Percentiles rank a stretch among this genome's conserved stretches.
phyloP scores from a whole-genome alignment of 352 stramenopile species.

The Phytophthora boehmeriae region DNA sequence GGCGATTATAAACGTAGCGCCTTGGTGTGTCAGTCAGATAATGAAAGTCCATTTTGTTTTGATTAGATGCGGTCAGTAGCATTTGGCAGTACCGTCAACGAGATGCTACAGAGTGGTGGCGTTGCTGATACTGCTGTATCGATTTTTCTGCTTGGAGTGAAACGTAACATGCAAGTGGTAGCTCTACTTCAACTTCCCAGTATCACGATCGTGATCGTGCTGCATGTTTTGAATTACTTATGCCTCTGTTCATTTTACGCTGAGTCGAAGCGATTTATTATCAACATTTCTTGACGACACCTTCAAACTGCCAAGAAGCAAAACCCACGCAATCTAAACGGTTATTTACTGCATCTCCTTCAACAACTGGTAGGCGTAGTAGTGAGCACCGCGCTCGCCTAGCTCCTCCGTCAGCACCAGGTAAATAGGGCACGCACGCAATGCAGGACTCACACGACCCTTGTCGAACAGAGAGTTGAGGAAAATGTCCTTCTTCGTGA shows the following conservation, averaged over 20 bases:
- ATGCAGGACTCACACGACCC: conserved; percentile 77
- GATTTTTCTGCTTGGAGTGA: too few relatives aligned
- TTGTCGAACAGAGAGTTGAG: conserved; percentile 84
- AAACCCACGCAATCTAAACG: not conserved
- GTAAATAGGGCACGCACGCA: conserved; percentile 79
- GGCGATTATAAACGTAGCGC: not conserved
- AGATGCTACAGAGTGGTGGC: too few relatives aligned
- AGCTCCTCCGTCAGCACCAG: conserved; percentile 87
- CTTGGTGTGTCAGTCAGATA: conserved; percentile 1
- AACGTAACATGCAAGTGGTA: too few relatives aligned
- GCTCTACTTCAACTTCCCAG: too few relatives aligned
- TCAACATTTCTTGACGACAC: too few relatives aligned
- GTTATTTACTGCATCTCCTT: conserved; percentile 9
- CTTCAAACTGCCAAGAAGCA: too few relatives aligned
- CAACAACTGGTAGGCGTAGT: conserved; percentile 73
- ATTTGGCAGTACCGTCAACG: too few relatives aligned
- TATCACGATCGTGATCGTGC: too few relatives aligned
- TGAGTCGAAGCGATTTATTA: too few relatives aligned
- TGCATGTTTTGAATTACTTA: too few relatives aligned
- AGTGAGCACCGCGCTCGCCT: conserved; percentile 85
- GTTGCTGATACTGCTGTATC: too few relatives aligned
- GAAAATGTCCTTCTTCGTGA: conserved; percentile 81
- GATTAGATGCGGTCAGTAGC: not conserved
- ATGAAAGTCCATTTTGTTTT: not conserved
- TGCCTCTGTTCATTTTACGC: too few relatives aligned